Evolutionary conservation across 2,329 filamentous ascomycete species (phyloP).

Genomic region (Falciphora oryzae): DNA sequence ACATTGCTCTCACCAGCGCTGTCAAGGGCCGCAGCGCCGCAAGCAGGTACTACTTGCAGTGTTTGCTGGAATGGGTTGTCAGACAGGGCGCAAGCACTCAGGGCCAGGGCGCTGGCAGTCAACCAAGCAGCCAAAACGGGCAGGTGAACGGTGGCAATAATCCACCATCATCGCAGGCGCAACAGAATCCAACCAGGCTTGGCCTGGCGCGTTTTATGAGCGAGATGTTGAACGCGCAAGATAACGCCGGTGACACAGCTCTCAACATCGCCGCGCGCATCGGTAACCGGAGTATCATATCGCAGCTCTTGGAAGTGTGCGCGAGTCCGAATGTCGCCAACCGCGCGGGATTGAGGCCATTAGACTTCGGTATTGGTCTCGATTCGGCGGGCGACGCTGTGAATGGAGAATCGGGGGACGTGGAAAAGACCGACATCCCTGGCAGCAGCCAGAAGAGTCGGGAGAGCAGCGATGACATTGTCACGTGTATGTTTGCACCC

Average conservation of each 20-base stretch:
- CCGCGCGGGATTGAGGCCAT: constrained; percentile 76
- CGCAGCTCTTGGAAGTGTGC: constrained; percentile 91
- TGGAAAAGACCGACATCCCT: constrained; percentile 38
- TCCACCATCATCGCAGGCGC: constrained; percentile 10
- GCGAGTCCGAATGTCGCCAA: constrained; percentile 92
- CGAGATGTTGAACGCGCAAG: constrained; percentile 92
- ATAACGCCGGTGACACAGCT: constrained; percentile 91
- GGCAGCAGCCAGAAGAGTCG: constrained; percentile 50
- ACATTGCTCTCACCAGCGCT: constrained; percentile 92
- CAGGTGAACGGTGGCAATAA: constrained; percentile 16
- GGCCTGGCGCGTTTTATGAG: constrained; percentile 90
- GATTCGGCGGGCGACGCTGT: constrained; percentile 43
- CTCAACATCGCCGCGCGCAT: constrained; percentile 91
- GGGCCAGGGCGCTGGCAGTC: constrained; percentile 18
- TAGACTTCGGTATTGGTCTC: constrained; percentile 90
- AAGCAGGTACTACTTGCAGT: constrained; percentile 93
- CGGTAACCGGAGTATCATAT: constrained; percentile 89
- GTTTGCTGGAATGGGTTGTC: constrained; percentile 88
- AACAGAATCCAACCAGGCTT: constrained; percentile 55
- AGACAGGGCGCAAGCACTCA: constrained; percentile 56
- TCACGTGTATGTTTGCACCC: constrained; percentile 57
- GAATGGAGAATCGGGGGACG: constrained; percentile 34
- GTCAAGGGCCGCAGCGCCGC: constrained; percentile 90
- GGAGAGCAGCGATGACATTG: constrained; percentile 74
- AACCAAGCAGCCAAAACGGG: constrained; percentile 34